Conservation (phyloP, 768 basidiomycete genomes). For the Amanita subjunquillea region DNA sequence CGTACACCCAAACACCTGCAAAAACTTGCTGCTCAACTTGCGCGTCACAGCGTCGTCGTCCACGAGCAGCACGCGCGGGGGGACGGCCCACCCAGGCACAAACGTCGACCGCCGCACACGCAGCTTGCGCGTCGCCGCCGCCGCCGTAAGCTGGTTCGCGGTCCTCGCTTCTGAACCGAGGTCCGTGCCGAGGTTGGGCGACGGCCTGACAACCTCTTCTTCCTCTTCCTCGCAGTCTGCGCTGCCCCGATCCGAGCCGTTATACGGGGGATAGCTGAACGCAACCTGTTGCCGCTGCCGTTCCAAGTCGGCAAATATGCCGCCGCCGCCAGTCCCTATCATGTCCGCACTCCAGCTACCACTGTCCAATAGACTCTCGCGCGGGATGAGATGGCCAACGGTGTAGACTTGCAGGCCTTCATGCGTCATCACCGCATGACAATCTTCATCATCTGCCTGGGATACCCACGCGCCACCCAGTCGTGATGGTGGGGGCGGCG, state of each 20-base stretch:
- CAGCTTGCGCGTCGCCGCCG: constrained; percentile 31
- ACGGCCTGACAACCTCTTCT: constrained; percentile 31
- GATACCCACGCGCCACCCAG: constrained; percentile 7
- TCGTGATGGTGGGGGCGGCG: background rate
- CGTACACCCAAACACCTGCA: constrained; percentile 92
- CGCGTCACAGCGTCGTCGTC: constrained; percentile 93
- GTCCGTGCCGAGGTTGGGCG: constrained; percentile 12
- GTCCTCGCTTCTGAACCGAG: constrained; percentile 13
- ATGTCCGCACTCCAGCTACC: constrained; percentile 56
- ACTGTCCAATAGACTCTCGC: constrained; percentile 38
- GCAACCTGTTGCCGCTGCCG: constrained; percentile 11
- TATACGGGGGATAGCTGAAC: background rate
- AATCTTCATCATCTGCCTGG: constrained; percentile 8
- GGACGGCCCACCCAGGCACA: constrained; percentile 85
- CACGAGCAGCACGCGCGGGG: constrained; percentile 84
- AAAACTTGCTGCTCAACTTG: constrained; percentile 81
- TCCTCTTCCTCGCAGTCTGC: constrained; percentile 8
- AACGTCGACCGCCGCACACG: constrained; percentile 70
- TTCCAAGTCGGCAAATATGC: constrained; percentile 14
- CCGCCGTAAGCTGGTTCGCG: constrained; percentile 10
- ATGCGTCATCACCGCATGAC: constrained; percentile 24
- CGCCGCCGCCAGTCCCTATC: constrained; percentile 11
- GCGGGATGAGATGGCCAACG: constrained; percentile 65
- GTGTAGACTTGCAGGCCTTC: constrained; percentile 76
- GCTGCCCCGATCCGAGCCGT: background rate